Evolutionary conservation across 1,139 yeast genomes (phyloP).

Genomic region (Yamadazyma jaroonii): DNA sequence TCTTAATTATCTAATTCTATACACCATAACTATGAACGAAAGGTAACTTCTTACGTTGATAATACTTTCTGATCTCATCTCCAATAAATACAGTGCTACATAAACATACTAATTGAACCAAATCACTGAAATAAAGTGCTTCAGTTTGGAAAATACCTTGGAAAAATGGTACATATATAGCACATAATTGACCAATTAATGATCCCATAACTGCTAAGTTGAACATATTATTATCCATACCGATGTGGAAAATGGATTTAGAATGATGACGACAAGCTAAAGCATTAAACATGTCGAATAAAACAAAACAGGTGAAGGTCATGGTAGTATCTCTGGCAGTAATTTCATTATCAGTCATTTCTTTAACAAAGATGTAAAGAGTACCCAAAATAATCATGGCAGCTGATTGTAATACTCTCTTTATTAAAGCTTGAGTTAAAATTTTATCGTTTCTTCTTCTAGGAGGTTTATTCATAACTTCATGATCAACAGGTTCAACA

Average conservation of each 20-base stretch:
- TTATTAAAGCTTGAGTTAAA: slow-evolving; percentile 63
- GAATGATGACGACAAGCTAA: slow-evolving; percentile 84
- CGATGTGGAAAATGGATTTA: slow-evolving; percentile 77
- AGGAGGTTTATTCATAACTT: slow-evolving; percentile 93
- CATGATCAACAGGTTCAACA: slow-evolving; percentile 95
- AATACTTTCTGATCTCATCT: slow-evolving; percentile 72
- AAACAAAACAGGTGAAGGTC: slow-evolving; percentile 95
- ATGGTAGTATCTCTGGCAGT: slow-evolving; percentile 97
- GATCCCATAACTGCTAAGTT: slow-evolving; percentile 92
- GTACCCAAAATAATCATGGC: slow-evolving; percentile 74
- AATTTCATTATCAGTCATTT: slow-evolving; percentile 76
- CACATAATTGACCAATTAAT: slow-evolving; percentile 86
- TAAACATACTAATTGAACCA: slow-evolving; percentile 56
- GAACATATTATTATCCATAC: slow-evolving; percentile 80
- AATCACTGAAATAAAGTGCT: slow-evolving; percentile 68
- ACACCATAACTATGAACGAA: slow-evolving; percentile 7
- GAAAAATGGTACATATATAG: slow-evolving; percentile 88
- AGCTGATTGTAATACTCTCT: slow-evolving; percentile 75
- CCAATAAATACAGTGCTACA: slow-evolving; percentile 81
- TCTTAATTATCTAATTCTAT: slow-evolving; percentile 3
- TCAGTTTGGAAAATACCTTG: slow-evolving; percentile 93
- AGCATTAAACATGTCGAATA: slow-evolving; percentile 95
- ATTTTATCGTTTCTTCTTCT: slow-evolving; percentile 82
- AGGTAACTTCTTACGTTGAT: slow-evolving; percentile 15
- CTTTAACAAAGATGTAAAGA: slow-evolving; percentile 75